phyloP scores from a whole-genome alignment of 2,329 filamentous ascomycete species.

The Stemphylium beticola region DNA sequence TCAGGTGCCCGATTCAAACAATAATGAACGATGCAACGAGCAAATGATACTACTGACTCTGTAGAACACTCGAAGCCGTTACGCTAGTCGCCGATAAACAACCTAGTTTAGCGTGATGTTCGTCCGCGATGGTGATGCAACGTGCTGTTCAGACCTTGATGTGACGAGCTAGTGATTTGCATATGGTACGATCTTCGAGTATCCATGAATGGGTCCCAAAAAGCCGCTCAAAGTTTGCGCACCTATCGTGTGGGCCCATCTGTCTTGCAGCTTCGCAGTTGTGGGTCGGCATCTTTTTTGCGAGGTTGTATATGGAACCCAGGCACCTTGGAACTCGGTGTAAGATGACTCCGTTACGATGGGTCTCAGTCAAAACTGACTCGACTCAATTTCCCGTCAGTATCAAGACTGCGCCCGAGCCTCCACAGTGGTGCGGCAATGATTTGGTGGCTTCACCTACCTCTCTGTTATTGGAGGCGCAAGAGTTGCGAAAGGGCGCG shows the following conservation, averaged over 20 bases:
- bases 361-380: slow-evolving; percentile 3
- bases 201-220: background rate
- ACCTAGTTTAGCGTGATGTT: background rate
- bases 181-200: background rate
- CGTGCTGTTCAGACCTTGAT: background rate
- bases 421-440: background rate
- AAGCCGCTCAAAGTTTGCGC: background rate
- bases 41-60: background rate
- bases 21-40: too few relatives aligned
- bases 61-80: background rate
- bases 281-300: too few relatives aligned
- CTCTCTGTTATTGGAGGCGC: slow-evolving; percentile 1
- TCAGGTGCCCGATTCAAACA: too few relatives aligned
- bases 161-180: background rate
- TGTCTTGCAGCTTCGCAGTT: background rate
- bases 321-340: background rate
- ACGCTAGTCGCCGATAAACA: background rate
- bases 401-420: background rate
- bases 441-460: background rate
- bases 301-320: background rate
- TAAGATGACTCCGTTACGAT: slow-evolving; percentile 1
- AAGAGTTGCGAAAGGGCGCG: background rate
- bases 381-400: background rate
- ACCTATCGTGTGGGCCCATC: background rate
- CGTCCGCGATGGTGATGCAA: background rate